Evolutionary conservation across 768 basidiomycete species (phyloP), one percentile per base, ranked within the genome.

Genomic region (Cyclocybe aegerita): DNA sequence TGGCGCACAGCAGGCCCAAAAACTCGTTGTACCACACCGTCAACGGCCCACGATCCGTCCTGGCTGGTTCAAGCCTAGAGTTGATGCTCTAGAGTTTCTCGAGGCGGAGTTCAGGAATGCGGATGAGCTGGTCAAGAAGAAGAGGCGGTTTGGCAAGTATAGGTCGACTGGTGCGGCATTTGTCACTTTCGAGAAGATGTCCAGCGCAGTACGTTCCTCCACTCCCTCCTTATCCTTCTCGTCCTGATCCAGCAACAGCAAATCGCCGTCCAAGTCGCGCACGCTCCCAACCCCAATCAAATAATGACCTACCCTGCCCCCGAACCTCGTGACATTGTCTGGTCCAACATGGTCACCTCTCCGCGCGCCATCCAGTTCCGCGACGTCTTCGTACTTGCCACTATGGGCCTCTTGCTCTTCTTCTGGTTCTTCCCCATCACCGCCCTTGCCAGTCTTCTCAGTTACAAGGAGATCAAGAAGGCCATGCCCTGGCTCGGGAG

Each of bases 171-270:
- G 86, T 39, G 81, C 83, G 30, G 97, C 93, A 0, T 99, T 98
- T 61, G 90, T 98, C 14, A 98, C 97, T 0, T 98, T 99, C 59
- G 93, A 97, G 70, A 92, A 92, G 62, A 91, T 95, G 84, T 89
- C 91, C 1, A 88, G 86, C 58, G 92, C 93, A 17, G 92, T 94
- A 65, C 17, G 50, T 50, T 16, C 14, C 32, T 38, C 14, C 12
- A 43, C 2, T 45, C 7, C 23, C 38, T 43, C 17, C 35, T 42
- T 44, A 39, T 17, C 38, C 34, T 12, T 30, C 12, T 6, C 23
- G 15, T 39, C 37, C 32, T 52, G n/a, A 56, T 12, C 10, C 16
- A 15, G 30, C 34, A 52, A 0, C 56, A 89, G 79, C 95, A 99
- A 88, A 86, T 90, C 38, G 95, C 93, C 1, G 76, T 89, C 5